phyloP scores from a whole-genome alignment of 2,329 filamentous ascomycete genomes.

The Botryosphaeria agaves region DNA sequence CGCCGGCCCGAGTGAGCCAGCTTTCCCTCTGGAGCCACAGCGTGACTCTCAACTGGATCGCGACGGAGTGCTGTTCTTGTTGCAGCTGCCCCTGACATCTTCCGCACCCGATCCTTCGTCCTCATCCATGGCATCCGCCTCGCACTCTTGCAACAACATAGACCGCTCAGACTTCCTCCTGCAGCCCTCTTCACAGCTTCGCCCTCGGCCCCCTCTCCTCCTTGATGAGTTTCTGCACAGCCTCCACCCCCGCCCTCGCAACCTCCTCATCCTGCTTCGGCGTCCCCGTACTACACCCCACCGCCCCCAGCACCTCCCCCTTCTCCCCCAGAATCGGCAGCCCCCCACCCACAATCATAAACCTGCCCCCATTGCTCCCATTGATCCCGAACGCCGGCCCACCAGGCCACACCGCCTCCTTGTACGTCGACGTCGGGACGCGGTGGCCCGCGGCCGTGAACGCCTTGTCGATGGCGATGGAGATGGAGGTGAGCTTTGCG shows the following conservation, averaged over 20 bases:
- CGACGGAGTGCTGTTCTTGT: no score
- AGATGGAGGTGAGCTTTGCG: conserved; percentile 35
- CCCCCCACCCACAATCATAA: conserved; percentile 36
- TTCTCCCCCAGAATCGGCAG: conserved; percentile 30
- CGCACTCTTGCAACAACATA: no score
- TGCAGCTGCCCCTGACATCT: no score
- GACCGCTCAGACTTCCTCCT: no score
- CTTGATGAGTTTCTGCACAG: conserved; percentile 19
- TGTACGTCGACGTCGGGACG: conserved; percentile 33
- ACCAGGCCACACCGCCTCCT: conserved; percentile 35
- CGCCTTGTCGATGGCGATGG: conserved; percentile 46
- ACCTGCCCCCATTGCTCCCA: conserved; percentile 34
- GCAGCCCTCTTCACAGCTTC: conserved; percentile 13
- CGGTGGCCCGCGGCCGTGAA: conserved; percentile 39
- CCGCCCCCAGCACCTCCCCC: conserved; percentile 33
- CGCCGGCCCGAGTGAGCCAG: no score
- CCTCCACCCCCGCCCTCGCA: conserved; percentile 33
- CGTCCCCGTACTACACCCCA: conserved; percentile 37
- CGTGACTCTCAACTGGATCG: no score
- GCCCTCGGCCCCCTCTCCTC: conserved; percentile 14
- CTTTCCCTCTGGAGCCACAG: no score
- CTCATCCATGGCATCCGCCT: no score
- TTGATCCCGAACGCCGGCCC: conserved; percentile 34
- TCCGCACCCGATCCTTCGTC: no score
- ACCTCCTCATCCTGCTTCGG: conserved; percentile 37